These are phyloP conservation scores for Alectoria sarmentosa DNA, from an alignment of 495 filamentous ascomycete species.

Conservation along the genomic window DNA sequence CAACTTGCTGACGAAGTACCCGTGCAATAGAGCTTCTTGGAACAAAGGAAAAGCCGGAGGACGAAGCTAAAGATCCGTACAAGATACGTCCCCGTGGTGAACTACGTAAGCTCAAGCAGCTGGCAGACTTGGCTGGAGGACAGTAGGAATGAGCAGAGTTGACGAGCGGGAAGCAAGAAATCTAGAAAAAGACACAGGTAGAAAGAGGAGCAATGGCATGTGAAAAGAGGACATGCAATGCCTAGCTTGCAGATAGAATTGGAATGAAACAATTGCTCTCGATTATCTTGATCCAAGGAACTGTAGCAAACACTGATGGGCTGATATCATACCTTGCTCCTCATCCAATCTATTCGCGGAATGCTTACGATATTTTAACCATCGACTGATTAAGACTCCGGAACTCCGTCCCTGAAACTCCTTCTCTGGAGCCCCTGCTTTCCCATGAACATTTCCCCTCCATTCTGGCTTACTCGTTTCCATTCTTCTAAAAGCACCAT, in stretches of 20 bases:
- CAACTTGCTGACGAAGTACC: neutral
- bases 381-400: neutral
- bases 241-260: neutral
- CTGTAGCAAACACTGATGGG: neutral
- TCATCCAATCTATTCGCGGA: neutral
- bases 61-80: neutral
- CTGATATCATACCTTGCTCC: neutral
- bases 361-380: neutral
- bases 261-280: neutral
- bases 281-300: neutral
- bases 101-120: neutral
- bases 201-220: neutral
- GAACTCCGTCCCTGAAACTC: neutral
- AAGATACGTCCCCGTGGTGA: conserved; percentile 4
- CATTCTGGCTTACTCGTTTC: conserved; percentile 35
- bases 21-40: neutral
- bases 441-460: conserved; percentile 28
- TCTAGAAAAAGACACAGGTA: neutral
- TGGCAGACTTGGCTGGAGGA: conserved; percentile 5
- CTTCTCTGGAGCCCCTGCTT: neutral
- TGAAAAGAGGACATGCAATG: neutral
- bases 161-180: neutral
- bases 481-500: conserved; percentile 59
- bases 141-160: neutral
- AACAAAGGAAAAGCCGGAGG: neutral